Percentiles rank a stretch among this genome's conserved stretches.
Evolutionary conservation across 2,329 filamentous ascomycete species (phyloP).

Genomic region (Aspergillus udagawae): DNA sequence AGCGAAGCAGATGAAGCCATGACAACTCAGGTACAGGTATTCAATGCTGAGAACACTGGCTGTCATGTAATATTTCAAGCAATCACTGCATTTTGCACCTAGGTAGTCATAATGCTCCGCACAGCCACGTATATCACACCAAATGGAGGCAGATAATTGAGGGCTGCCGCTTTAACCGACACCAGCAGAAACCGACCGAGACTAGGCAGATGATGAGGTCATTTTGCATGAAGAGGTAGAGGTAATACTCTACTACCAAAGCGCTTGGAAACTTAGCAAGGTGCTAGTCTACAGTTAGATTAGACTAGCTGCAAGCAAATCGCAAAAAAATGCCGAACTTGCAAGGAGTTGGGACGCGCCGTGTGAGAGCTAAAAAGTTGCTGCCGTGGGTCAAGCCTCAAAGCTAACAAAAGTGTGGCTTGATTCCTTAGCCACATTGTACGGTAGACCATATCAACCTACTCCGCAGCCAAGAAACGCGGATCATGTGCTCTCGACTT

Average conservation of each 20-base stretch:
- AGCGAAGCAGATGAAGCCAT: background rate
- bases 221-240: background rate
- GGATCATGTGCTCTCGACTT: conserved; percentile 3
- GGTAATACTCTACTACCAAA: background rate
- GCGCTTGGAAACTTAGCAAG: background rate
- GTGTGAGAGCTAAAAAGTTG: background rate
- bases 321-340: background rate
- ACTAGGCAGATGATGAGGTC: background rate
- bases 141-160: background rate
- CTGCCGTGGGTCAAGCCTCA: background rate
- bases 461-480: conserved; percentile 16
- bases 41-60: background rate
- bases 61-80: background rate
- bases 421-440: background rate
- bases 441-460: conserved; percentile 18
- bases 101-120: background rate
- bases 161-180: background rate
- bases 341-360: background rate
- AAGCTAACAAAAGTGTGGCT: conserved; percentile 1
- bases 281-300: background rate
- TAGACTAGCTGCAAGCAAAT: background rate
- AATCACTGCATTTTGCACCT: background rate
- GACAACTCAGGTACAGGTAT: no score
- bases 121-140: background rate
- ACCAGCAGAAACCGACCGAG: background rate